phyloP scores from a whole-genome alignment of 1,284 basidiomycete genomes.

The Thecaphora thlaspeos region DNA sequence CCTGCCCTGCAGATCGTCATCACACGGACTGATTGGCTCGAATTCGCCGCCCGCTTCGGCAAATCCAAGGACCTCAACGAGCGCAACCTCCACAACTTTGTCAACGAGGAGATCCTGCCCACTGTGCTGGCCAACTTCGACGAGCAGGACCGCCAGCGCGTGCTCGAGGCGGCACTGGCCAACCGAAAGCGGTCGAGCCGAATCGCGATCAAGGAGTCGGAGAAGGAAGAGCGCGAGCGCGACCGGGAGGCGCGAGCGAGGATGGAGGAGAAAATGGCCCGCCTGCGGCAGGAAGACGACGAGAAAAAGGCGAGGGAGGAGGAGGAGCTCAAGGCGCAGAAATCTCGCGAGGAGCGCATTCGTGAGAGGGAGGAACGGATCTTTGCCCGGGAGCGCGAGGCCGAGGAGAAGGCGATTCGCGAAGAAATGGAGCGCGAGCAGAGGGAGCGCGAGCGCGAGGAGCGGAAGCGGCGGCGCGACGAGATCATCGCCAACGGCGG shows the following conservation, averaged over 20 bases:
- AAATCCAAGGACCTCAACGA: conserved; percentile 75
- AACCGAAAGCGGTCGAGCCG: conserved; percentile 81
- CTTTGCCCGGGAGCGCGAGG: conserved; percentile 56
- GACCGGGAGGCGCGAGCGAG: conserved; percentile 58
- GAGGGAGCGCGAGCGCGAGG: conserved; percentile 38
- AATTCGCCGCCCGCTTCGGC: conserved; percentile 70
- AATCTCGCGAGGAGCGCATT: conserved; percentile 58
- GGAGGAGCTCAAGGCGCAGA: conserved; percentile 59
- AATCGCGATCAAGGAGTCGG: conserved; percentile 65
- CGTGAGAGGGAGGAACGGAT: conserved; percentile 60
- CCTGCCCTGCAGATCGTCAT: conserved; percentile 67
- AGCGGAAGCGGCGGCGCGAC: conserved; percentile 67
- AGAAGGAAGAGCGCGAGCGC: conserved; percentile 64
- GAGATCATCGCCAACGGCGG: conserved; percentile 62
- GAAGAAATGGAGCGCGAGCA: conserved; percentile 46
- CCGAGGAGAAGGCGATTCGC: conserved; percentile 34
- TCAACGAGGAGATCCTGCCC: conserved; percentile 70
- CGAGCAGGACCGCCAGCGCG: conserved; percentile 61
- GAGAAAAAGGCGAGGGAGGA: conserved; percentile 63
- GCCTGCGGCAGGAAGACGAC: conserved; percentile 62
- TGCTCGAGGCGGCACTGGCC: conserved; percentile 67
- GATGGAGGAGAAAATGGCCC: conserved; percentile 61
- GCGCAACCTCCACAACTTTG: conserved; percentile 70
- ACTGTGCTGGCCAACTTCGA: conserved; percentile 63
- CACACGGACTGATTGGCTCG: conserved; percentile 67